Evolutionary conservation across 345 rosid genomes (phyloP), one percentile per base, ranked within the genome.

Genomic region (Nasturtium officinale): DNA sequence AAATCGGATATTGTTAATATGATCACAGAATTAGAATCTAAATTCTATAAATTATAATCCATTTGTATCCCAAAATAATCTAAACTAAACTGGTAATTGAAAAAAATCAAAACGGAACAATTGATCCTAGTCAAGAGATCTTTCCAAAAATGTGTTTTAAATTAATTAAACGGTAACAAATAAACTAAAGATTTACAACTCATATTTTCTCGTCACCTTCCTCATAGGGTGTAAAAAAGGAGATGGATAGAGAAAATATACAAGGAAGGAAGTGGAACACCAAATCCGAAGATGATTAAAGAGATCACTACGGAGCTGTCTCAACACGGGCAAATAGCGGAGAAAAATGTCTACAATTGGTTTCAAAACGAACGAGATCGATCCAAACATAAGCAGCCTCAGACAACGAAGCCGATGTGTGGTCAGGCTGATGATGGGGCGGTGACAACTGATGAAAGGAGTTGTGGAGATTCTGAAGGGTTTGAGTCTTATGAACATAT

Each of bases 281-380:
- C 91, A 1, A 67, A 81, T 75, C 82, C 82, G 53, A 78, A 71
- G 66, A 86, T 71, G 79, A 85, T 87, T 75, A 83, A 60, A 62
- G 92, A 87, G 55, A 85, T 91, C 45, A 65, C 92, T 0, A 16
- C 59, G 37, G 83, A 86, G 45, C 76, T 89, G 58, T 74, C 77
- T 13, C 76, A 82, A 5, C 87, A 86, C 16, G 97, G 96, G 30
- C 87, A 78, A 21, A 80, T 87, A 54, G 67, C 86, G 0, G 97
- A 89, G 79, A 80, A 85, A 6, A 89, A 86, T 82, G 88, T 91
- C 2, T 89, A 87, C 66, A 85, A 89, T 51, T 91, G 92, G 97
- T 91, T 89, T 69, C 92, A 87, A 58, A 91, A 91, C 62, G 67
- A 96, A 25, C 77, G 91, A 40, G 97, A 91, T 71, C 88, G 91